These are phyloP conservation scores for Emmonsiellopsis sp. DNA, from an alignment of 2,329 filamentous ascomycete genomes.

Conservation along the genomic window DNA sequence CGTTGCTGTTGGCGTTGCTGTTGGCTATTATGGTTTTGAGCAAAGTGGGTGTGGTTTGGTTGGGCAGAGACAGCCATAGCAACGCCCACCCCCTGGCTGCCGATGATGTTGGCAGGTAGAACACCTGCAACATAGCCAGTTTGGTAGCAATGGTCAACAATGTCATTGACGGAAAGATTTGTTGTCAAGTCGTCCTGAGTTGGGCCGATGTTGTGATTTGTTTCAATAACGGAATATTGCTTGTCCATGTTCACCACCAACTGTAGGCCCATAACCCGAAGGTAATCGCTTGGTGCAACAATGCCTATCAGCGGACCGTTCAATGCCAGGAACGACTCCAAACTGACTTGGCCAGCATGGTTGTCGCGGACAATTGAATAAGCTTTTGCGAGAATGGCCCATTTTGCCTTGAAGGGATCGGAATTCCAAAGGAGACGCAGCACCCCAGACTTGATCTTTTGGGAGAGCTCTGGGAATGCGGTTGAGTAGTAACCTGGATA, in stretches of 20 bases:
- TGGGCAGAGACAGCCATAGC: conserved; percentile 20
- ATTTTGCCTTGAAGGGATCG: conserved; percentile 43
- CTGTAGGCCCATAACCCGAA: conserved; percentile 39
- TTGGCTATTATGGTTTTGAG: conserved; percentile 6
- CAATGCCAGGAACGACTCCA: conserved; percentile 39
- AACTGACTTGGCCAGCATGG: conserved; percentile 37
- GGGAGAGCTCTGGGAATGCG: conserved; percentile 38
- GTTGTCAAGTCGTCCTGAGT: conserved; percentile 17
- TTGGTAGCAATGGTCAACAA: conserved; percentile 23
- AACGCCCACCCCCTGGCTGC: conserved; percentile 8
- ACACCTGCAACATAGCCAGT: conserved; percentile 19
- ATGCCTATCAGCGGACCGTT: conserved; percentile 40
- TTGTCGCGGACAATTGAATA: conserved; percentile 47
- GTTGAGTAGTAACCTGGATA: conserved; percentile 38
- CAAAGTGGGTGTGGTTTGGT: conserved; percentile 7
- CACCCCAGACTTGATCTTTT: conserved; percentile 45
- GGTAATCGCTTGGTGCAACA: conserved; percentile 36
- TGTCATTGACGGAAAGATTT: conserved; percentile 23
- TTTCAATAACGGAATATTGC: conserved; percentile 15
- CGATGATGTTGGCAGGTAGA: conserved; percentile 5
- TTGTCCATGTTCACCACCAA: conserved; percentile 23
- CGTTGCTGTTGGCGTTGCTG: conserved; percentile 6
- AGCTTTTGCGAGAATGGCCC: conserved; percentile 45
- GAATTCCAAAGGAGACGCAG: conserved; percentile 42
- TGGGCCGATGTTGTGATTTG: conserved; percentile 10